Conservation (phyloP, 2,329 filamentous ascomycete genomes). For the Colletotrichum filicis region DNA sequence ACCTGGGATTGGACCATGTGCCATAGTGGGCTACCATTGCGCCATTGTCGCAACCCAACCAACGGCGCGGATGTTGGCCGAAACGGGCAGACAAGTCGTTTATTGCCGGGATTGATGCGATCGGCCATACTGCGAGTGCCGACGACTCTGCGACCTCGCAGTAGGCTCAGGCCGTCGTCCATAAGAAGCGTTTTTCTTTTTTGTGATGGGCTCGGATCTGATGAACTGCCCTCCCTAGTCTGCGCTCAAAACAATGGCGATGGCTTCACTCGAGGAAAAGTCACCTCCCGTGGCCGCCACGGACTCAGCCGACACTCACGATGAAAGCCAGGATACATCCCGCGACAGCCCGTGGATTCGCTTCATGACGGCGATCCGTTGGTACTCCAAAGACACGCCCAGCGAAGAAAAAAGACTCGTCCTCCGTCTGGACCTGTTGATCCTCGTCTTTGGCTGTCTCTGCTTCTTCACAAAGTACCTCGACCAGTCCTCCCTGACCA, state of each 20-base stretch:
- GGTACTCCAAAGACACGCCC: slow-evolving; percentile 47
- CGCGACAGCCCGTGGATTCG: slow-evolving; percentile 39
- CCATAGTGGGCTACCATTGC: slow-evolving; percentile 30
- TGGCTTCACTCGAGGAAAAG: slow-evolving; percentile 24
- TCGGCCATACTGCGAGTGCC: neutral
- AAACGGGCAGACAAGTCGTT: neutral
- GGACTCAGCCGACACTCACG: neutral
- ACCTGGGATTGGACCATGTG: slow-evolving; percentile 17
- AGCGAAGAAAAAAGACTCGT: slow-evolving; percentile 46
- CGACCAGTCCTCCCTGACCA: slow-evolving; percentile 49
- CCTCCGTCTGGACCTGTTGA: slow-evolving; percentile 49
- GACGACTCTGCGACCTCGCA: neutral
- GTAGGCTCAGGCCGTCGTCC: neutral
- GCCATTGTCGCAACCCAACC: slow-evolving; percentile 28
- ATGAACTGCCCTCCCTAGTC: no score
- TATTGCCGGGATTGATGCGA: neutral
- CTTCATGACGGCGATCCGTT: slow-evolving; percentile 42
- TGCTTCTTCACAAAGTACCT: slow-evolving; percentile 54
- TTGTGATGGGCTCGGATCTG: neutral
- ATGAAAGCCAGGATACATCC: neutral
- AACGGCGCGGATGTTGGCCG: slow-evolving; percentile 15
- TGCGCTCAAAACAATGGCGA: neutral
- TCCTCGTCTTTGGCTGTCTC: slow-evolving; percentile 50
- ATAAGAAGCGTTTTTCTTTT: neutral
- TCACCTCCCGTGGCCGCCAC: slow-evolving; percentile 13